These are phyloP conservation scores for Boletus fagicola DNA, from an alignment of 768 basidiomycete species.

Conservation along the genomic window DNA sequence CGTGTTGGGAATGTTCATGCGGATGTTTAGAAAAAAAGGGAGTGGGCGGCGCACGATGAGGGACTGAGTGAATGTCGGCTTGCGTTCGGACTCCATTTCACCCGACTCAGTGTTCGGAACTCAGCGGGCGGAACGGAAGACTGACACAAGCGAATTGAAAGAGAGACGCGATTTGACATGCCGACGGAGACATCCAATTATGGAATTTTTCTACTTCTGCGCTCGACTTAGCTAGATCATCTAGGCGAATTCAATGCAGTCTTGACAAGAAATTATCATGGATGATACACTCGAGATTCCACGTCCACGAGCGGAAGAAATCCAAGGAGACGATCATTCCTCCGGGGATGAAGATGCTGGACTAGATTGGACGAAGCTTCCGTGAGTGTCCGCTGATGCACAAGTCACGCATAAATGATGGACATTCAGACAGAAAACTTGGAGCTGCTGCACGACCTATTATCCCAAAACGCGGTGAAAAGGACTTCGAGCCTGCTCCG, in stretches of 20 bases:
- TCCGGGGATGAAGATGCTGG: conserved; percentile 75
- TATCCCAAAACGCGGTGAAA: conserved; percentile 96
- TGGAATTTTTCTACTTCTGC: background rate
- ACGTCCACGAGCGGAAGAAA: conserved; percentile 11
- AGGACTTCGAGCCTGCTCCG: conserved; percentile 87
- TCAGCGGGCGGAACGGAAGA: conserved; percentile 8
- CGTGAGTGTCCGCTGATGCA: conserved; percentile 39
- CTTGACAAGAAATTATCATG: conserved; percentile 45
- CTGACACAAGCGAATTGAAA: background rate
- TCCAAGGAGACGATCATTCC: conserved; percentile 43
- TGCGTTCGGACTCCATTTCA: conserved; percentile 31
- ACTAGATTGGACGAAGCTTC: conserved; percentile 80
- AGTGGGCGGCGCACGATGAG: conserved; percentile 39
- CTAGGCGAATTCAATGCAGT: too few relatives aligned
- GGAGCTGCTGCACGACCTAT: conserved; percentile 50
- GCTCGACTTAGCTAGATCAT: background rate
- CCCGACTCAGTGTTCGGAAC: background rate
- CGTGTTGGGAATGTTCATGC: conserved; percentile 14
- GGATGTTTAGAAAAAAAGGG: conserved; percentile 4
- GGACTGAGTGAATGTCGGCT: conserved; percentile 46
- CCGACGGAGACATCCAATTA: too few relatives aligned
- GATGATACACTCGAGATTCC: conserved; percentile 59
- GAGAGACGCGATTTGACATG: too few relatives aligned
- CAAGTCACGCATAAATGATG: conserved; percentile 5
- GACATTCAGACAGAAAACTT: conserved; percentile 15